Conservation (phyloP, 306 rosid species). For the Mimosa pudica region DNA sequence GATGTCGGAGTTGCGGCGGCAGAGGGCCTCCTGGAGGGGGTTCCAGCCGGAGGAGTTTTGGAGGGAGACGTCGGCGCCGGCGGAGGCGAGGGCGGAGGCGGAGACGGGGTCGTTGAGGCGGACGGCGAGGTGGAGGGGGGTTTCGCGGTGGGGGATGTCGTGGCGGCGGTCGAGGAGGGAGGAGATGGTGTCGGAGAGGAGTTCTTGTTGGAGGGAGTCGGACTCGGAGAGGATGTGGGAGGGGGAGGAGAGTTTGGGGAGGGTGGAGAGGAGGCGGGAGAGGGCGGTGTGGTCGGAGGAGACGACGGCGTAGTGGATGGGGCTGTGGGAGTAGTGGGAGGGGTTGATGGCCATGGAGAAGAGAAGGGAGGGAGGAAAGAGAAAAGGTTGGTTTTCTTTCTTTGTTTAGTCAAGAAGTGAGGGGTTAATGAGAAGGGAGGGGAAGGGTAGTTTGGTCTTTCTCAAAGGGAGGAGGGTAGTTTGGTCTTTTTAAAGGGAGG, state of each 20-base stretch:
- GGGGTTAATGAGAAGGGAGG: conserved; percentile 11
- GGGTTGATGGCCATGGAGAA: conserved; percentile 61
- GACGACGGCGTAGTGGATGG: conserved; percentile 82
- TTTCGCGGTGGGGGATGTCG: conserved; percentile 79
- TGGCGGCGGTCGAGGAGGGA: conserved; percentile 85
- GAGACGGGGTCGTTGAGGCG: conserved; percentile 63
- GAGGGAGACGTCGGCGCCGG: conserved; percentile 83
- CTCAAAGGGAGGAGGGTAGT: no score
- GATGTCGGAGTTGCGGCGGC: conserved; percentile 77
- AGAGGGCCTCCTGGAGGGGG: conserved; percentile 84
- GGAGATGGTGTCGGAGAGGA: conserved; percentile 69
- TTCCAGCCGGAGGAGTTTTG: conserved; percentile 91
- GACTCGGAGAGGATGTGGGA: conserved; percentile 63
- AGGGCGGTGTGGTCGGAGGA: conserved; percentile 57
- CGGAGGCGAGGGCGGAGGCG: conserved; percentile 58
- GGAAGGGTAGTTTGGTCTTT: neutral
- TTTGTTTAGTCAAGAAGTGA: no score
- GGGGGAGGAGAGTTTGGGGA: conserved; percentile 80
- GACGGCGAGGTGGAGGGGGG: conserved; percentile 91
- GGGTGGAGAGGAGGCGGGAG: conserved; percentile 58
- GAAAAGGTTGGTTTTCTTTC: conserved; percentile 9
- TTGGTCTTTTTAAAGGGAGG: no score
- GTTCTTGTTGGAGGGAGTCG: conserved; percentile 81
- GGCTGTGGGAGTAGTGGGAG: conserved; percentile 68
- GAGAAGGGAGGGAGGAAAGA: neutral